Percentiles rank a stretch among this genome's conserved stretches.
Conservation (phyloP, 495 filamentous ascomycete species). For the Xylaria grammica region DNA sequence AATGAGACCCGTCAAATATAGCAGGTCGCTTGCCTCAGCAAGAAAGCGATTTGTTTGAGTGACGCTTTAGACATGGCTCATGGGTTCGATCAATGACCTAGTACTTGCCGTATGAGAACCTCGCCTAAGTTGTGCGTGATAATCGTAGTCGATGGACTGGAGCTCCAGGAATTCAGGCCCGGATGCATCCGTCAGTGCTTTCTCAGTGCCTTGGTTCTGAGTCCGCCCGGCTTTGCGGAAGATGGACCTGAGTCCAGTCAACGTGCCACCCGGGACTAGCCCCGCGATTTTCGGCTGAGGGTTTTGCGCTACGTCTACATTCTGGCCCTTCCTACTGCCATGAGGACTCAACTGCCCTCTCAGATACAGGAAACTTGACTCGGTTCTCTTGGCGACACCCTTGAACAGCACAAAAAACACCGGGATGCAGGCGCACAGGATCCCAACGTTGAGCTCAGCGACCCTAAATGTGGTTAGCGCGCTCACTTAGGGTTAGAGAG, state of each 20-base stretch:
- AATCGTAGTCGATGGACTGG: constrained; percentile 5
- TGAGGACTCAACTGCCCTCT: neutral
- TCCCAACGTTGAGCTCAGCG: constrained; percentile 15
- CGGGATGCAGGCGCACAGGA: constrained; percentile 15
- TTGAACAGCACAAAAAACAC: constrained; percentile 17
- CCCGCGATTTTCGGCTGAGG: neutral
- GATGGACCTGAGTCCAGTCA: constrained; percentile 9
- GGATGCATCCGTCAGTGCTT: neutral
- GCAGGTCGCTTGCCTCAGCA: too few relatives aligned
- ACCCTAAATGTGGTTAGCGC: neutral
- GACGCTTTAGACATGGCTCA: too few relatives aligned
- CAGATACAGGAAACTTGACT: constrained; percentile 1
- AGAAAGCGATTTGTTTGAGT: too few relatives aligned
- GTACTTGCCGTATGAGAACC: too few relatives aligned
- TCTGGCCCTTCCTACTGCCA: too few relatives aligned
- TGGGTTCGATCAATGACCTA: too few relatives aligned
- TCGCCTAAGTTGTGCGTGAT: constrained; percentile 1
- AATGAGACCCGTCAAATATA: too few relatives aligned
- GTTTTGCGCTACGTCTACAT: too few relatives aligned
- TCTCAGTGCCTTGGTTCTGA: neutral
- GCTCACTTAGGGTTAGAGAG: neutral
- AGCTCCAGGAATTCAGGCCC: neutral
- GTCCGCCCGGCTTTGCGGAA: constrained; percentile 7
- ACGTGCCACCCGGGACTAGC: neutral
- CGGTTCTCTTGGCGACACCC: neutral